Evolutionary conservation across 2,329 filamentous ascomycete genomes (phyloP).

Genomic region (Colletotrichum acutatum): DNA sequence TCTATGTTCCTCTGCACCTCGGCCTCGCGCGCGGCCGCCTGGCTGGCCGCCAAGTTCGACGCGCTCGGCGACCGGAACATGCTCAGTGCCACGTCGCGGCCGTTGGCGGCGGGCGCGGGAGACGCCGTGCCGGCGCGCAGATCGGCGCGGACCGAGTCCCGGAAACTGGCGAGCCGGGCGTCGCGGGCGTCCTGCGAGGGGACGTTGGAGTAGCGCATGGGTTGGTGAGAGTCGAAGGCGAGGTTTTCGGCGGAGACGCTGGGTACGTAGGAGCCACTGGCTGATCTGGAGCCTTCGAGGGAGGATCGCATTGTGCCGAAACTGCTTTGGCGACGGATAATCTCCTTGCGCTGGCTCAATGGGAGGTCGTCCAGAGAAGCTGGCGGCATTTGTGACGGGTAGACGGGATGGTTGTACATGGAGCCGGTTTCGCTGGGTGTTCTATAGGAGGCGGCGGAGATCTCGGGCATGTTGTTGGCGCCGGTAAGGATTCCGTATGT

Average conservation of each 20-base stretch:
- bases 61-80: constrained; percentile 41
- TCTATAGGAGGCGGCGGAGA: constrained; percentile 38
- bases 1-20: constrained; percentile 62
- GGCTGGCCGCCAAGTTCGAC: constrained; percentile 37
- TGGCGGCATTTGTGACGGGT: constrained; percentile 22
- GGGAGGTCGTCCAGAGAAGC: constrained; percentile 73
- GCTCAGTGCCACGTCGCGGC: constrained; percentile 52
- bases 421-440: constrained; percentile 55
- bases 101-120: constrained; percentile 40
- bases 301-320: constrained; percentile 43
- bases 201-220: constrained; percentile 57
- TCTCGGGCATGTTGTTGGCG: constrained; percentile 40
- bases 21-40: constrained; percentile 47
- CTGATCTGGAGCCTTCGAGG: constrained; percentile 14
- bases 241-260: constrained; percentile 44
- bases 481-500: constrained; percentile 54
- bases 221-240: constrained; percentile 66
- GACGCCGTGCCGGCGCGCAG: constrained; percentile 57
- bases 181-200: constrained; percentile 60
- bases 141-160: constrained; percentile 72
- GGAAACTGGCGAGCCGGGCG: constrained; percentile 73
- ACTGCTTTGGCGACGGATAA: constrained; percentile 66
- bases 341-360: constrained; percentile 72
- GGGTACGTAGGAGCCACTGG: constrained; percentile 4
- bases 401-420: constrained; percentile 49